Percentiles rank a stretch among this genome's conserved stretches.
Conservation (phyloP, 257 asterid genomes). For the Solanum appendiculatum region DNA sequence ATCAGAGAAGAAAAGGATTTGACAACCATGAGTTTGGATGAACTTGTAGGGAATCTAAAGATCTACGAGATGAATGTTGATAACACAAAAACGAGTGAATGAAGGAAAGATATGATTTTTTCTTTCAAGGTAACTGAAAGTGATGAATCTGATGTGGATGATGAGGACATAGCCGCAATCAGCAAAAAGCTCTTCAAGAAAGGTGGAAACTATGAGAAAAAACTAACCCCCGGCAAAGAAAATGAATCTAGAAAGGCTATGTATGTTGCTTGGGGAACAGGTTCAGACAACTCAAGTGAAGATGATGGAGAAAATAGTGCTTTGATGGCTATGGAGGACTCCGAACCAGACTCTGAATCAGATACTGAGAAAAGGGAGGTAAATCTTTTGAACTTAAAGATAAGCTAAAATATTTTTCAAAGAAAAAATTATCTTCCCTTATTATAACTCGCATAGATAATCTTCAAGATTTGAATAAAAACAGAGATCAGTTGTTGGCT, state of each 20-base stretch:
- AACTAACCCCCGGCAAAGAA: too few species aligned
- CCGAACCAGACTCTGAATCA: too few species aligned
- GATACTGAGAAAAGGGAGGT: background rate
- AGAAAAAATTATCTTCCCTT: background rate
- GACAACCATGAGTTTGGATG: background rate
- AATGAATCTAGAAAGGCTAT: too few species aligned
- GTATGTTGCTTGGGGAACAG: background rate
- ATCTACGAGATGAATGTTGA: too few species aligned
- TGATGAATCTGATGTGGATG: background rate
- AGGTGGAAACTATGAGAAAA: background rate
- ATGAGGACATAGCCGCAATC: background rate
- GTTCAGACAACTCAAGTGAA: background rate
- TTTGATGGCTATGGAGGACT: background rate
- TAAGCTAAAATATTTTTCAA: background rate
- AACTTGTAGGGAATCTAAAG: background rate
- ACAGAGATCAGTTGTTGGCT: too few species aligned
- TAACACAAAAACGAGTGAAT: too few species aligned
- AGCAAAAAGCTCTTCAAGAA: background rate
- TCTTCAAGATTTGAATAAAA: background rate
- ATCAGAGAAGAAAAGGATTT: background rate
- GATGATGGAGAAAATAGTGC: background rate
- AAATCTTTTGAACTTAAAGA: background rate
- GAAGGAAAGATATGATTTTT: background rate
- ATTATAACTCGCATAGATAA: background rate
- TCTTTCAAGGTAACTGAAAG: background rate